Evolutionary conservation across 2,329 filamentous ascomycete genomes (phyloP).

Genomic region (Fusarium goolgardi): DNA sequence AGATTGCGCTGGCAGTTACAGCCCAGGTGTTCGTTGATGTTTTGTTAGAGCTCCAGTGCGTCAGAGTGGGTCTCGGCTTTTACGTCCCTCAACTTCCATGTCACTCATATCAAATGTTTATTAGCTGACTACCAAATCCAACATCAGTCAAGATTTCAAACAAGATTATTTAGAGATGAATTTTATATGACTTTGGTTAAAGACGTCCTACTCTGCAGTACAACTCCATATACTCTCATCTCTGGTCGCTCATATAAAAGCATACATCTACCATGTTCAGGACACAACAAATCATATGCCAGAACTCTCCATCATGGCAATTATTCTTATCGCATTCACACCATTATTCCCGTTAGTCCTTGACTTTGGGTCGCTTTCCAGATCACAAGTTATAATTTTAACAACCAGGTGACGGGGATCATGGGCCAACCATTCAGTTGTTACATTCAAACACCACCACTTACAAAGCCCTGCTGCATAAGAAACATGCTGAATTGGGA

Average conservation of each 20-base stretch:
- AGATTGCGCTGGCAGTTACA: constrained; percentile 23
- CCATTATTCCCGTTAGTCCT: not conserved
- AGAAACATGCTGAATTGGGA: constrained; percentile 10
- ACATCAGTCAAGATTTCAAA: not conserved
- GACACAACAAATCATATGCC: constrained; percentile 19
- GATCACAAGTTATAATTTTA: not conserved
- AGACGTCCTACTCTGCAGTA: no score
- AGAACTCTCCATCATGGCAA: not conserved
- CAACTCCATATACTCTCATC: not conserved
- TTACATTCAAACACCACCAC: constrained; percentile 7
- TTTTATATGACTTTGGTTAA: no score
- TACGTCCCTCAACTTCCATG: not conserved
- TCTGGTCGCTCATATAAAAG: not conserved
- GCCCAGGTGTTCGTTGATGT: constrained; percentile 28
- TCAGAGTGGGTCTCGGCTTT: constrained; percentile 44
- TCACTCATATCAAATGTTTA: not conserved
- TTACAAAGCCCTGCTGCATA: constrained; percentile 5
- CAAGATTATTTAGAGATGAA: not conserved
- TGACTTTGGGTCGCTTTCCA: not conserved
- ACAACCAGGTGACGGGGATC: constrained; percentile 10
- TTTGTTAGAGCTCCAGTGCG: constrained; percentile 37
- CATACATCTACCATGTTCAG: not conserved
- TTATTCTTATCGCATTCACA: constrained; percentile 2
- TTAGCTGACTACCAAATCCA: not conserved
- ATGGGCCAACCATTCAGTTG: constrained; percentile 14